Evolutionary conservation across 208 protist genomes (phyloP).

Genomic region (Acanthamoeba lenticulata): DNA sequence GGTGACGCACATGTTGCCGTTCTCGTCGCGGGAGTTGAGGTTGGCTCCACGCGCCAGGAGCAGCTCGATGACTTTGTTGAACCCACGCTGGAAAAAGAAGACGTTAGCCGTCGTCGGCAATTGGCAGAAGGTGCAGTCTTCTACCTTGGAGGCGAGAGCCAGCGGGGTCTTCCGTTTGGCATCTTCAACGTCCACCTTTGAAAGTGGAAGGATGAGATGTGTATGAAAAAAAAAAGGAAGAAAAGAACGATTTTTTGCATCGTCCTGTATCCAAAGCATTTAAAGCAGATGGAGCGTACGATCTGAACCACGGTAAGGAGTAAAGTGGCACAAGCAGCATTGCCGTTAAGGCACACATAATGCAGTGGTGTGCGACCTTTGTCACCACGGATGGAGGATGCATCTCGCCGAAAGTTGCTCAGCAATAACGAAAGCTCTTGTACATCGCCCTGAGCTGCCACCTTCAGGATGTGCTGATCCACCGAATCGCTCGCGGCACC

Average conservation of each 20-base stretch:
- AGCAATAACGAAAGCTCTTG: neutral
- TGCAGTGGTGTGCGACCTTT: slow-evolving; percentile 48
- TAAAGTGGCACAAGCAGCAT: neutral
- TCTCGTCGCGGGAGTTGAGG: slow-evolving; percentile 25
- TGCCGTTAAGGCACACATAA: slow-evolving; percentile 28
- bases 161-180: slow-evolving; percentile 44
- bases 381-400: neutral
- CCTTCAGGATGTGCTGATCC: slow-evolving; percentile 6
- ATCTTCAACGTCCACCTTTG: slow-evolving; percentile 32
- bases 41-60: neutral
- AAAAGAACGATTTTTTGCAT: neutral
- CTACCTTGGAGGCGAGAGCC: neutral
- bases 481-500: neutral
- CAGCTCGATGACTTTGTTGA: neutral
- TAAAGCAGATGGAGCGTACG: neutral
- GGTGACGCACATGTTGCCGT: slow-evolving; percentile 40
- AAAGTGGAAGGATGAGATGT: neutral
- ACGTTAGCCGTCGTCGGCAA: neutral
- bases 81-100: neutral
- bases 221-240: neutral
- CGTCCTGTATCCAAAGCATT: neutral
- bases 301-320: neutral
- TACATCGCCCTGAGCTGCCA: neutral
- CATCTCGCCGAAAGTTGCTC: neutral
- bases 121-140: neutral